A percentile compares a stretch with the other conserved stretches of the same genome.
Evolutionary conservation across 768 basidiomycete species (phyloP).

Genomic region (Saitozyma podzolica): DNA sequence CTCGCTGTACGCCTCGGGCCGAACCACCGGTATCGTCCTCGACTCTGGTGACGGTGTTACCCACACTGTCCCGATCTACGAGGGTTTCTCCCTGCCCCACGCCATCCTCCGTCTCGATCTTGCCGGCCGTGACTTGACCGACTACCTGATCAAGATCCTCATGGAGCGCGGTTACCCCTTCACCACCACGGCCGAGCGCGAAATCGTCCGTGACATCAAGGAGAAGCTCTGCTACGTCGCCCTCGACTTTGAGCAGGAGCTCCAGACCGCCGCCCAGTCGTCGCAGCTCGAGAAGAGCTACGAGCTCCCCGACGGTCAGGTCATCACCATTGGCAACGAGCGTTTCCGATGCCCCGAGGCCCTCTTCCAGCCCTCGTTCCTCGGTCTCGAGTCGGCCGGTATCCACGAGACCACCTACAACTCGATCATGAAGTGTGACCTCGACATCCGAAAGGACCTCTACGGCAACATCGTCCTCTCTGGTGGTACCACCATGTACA

Average conservation of each 20-base stretch:
- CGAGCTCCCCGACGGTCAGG: conserved; percentile 88
- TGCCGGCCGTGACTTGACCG: conserved; percentile 86
- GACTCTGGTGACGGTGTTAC: conserved; percentile 96
- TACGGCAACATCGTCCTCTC: conserved; percentile 82
- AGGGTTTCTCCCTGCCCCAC: conserved; percentile 86
- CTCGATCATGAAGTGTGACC: conserved; percentile 60
- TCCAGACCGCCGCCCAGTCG: conserved; percentile 84
- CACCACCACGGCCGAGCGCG: conserved; percentile 88
- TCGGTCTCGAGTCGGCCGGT: conserved; percentile 76
- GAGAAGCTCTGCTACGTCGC: conserved; percentile 96
- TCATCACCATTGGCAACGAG: conserved; percentile 93
- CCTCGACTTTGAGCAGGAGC: conserved; percentile 89
- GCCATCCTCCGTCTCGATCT: conserved; percentile 88
- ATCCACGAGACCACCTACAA: conserved; percentile 89
- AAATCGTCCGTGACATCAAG: conserved; percentile 97
- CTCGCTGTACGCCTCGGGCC: conserved; percentile 88
- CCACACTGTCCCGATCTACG: conserved; percentile 95
- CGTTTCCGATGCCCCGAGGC: conserved; percentile 68
- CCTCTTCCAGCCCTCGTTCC: conserved; percentile 74
- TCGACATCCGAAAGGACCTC: conserved; percentile 70
- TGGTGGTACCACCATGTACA: conserved; percentile 94
- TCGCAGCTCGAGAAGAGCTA: conserved; percentile 90
- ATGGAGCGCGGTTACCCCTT: conserved; percentile 91
- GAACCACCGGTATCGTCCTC: conserved; percentile 89
- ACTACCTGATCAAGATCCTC: conserved; percentile 52